Percentiles rank a stretch among this genome's conserved stretches.
phyloP scores from a whole-genome alignment of 441 rosid genomes.

The Adansonia rubrostipa region DNA sequence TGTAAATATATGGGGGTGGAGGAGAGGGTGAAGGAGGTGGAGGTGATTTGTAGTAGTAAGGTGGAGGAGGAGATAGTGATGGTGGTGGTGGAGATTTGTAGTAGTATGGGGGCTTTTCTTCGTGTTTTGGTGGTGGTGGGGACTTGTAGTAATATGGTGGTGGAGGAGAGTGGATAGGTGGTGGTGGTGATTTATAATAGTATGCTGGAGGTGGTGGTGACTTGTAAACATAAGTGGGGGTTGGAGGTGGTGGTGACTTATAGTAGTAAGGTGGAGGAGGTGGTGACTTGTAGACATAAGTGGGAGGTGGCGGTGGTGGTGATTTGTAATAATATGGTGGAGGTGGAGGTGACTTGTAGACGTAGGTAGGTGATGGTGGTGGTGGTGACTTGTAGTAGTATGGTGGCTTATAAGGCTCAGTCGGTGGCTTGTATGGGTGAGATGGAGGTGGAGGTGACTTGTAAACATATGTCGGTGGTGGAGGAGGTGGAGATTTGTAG shows the following conservation, averaged over 20 bases:
- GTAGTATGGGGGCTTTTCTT: neutral
- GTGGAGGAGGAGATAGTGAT: neutral
- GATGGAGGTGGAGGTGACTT: neutral
- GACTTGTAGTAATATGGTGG: neutral
- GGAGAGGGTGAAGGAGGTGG: slow-evolving; percentile 35
- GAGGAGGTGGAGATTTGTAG: slow-evolving; percentile 38
- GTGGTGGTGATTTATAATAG: too few relatives aligned
- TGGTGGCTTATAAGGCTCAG: too few relatives aligned
- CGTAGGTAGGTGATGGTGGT: slow-evolving; percentile 5
- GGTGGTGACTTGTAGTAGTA: slow-evolving; percentile 39
- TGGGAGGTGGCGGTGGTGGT: slow-evolving; percentile 30
- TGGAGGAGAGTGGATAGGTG: neutral
- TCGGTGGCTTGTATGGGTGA: neutral
- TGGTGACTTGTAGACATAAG: slow-evolving; percentile 35
- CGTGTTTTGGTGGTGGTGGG: neutral
- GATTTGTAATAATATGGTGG: slow-evolving; percentile 26
- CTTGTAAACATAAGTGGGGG: neutral
- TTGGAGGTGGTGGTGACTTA: too few relatives aligned
- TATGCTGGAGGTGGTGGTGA: neutral
- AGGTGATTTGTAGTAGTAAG: slow-evolving; percentile 33
- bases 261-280: slow-evolving; percentile 22
- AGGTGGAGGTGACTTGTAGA: slow-evolving; percentile 41
- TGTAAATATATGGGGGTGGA: slow-evolving; percentile 30
- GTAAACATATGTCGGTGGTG: neutral
- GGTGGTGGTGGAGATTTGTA: slow-evolving; percentile 46